Base-by-base conservation (phyloP, 305 asterid species). In the Salvia sclarea region DNA sequence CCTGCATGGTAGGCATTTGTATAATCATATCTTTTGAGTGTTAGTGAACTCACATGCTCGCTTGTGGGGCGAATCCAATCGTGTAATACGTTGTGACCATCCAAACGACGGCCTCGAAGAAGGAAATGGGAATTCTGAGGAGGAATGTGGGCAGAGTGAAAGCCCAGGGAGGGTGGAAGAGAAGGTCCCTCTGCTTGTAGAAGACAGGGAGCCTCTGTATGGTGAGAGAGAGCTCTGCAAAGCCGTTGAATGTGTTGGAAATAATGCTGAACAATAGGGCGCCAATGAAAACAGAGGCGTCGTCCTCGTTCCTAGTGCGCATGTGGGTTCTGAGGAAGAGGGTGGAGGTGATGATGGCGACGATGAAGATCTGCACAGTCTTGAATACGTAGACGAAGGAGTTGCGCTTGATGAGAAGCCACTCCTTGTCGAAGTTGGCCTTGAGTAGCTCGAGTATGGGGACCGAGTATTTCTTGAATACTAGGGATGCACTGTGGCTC, bases 181-280 rank as follows among this genome's bases (percentile, higher is more conserved):
- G 87, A 59, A 88, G 87, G 66, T 91, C 97, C 66, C 97, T 69
- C 0, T 91, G 97, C 69, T 91, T 91, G 75, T 86, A 91, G n/a
- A 91, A 88, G n/a, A 88, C 96, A 0, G 95, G 96, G 30, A 91
- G 92, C 64, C 96, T 84, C 54, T 85, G 85, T 64, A 91, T 87
- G 5, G 85, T 75, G 9, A 88, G 80, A 0, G 95, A 21, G 0
- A 91, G 83, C 73, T 91, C 96, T 0, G 95, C 74, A 49, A 81
- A 86, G 33, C 96, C 97, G 45, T 91, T 91, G 75, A 91, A 91
- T 50, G 82, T 87, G 69, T 91, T 91, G 49, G 78, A 48, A 3
- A 85, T 73, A 83, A 91, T 58, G 65, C 75, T 66, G 38, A 88
- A 91, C 40, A 88, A 2, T 10, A 91, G 79, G 0, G 95, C 97